These are phyloP conservation scores for Xylariales sp. DNA, from an alignment of 2,329 filamentous ascomycete species.

Conservation along the genomic window DNA sequence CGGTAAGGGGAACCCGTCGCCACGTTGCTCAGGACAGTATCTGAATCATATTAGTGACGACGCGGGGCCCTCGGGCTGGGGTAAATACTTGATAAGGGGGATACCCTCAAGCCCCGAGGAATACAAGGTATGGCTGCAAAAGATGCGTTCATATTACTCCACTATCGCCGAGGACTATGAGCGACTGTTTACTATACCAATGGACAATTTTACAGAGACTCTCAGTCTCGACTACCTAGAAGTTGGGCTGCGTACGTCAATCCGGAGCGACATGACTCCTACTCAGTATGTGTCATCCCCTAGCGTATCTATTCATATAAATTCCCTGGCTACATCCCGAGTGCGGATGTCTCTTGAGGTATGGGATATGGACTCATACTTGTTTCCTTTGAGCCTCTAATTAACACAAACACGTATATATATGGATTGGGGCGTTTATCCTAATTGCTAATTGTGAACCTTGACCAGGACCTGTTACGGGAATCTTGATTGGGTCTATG, in stretches of 20 bases:
- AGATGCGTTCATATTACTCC: slow-evolving; percentile 5
- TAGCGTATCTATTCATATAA: too few relatives aligned
- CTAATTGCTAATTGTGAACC: neutral
- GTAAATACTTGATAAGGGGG: neutral
- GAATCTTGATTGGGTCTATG: neutral
- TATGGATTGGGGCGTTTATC: neutral
- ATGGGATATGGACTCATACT: too few relatives aligned
- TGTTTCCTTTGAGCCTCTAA: too few relatives aligned
- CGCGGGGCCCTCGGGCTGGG: neutral
- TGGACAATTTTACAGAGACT: neutral
- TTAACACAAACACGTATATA: neutral
- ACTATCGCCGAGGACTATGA: neutral
- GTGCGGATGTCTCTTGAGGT: too few relatives aligned
- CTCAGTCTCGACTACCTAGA: neutral
- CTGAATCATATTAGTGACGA: too few relatives aligned
- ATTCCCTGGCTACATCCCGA: too few relatives aligned
- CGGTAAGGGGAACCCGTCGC: too few relatives aligned
- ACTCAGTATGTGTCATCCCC: slow-evolving; percentile 7
- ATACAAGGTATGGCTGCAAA: slow-evolving; percentile 15
- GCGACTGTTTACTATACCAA: slow-evolving; percentile 3
- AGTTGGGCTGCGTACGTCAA: too few relatives aligned
- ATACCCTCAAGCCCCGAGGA: slow-evolving; percentile 7
- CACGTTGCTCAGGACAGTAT: too few relatives aligned
- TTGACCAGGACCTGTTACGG: too few relatives aligned
- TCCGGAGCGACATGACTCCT: neutral